Evolutionary conservation across 805 yeast species (phyloP).

Genomic region (Monosporozyma servazzii): DNA sequence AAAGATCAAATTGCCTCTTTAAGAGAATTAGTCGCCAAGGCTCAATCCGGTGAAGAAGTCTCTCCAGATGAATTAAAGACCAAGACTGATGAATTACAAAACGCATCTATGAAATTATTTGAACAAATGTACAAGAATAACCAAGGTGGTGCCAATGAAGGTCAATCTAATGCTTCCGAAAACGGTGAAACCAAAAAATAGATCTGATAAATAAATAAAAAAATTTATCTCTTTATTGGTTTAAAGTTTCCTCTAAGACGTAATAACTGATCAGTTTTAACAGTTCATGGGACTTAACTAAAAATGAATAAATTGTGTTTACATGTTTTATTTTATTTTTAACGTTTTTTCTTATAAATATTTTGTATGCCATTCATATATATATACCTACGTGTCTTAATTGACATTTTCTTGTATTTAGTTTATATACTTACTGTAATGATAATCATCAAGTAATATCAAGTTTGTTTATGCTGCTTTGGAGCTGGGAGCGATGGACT

Average conservation of each 20-base stretch:
- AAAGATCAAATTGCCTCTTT: constrained; percentile 45
- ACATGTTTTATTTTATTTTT: not conserved
- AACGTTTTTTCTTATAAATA: not conserved
- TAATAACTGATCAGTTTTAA: not conserved
- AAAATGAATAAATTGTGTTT: not conserved
- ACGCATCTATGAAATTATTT: constrained; percentile 64
- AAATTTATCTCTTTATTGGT: not conserved
- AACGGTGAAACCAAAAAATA: constrained; percentile 12
- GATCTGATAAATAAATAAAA: not conserved
- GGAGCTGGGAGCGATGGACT: too few relatives aligned
- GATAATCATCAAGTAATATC: not conserved
- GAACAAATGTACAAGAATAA: constrained; percentile 44
- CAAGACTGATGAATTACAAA: constrained; percentile 68
- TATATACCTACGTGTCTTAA: not conserved
- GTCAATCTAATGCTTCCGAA: not conserved
- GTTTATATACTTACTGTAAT: not conserved
- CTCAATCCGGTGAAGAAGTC: constrained; percentile 50
- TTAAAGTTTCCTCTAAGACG: not conserved
- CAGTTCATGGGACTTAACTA: not conserved
- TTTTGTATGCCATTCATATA: not conserved
- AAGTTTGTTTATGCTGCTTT: not conserved
- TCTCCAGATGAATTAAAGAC: constrained; percentile 53
- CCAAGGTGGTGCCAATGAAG: not conserved
- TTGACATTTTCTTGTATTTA: constrained; percentile 3
- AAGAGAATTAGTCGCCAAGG: constrained; percentile 60